These are phyloP conservation scores for Fonsecaea pedrosoi DNA, from an alignment of 2,329 filamentous ascomycete genomes.

Conservation along the genomic window DNA sequence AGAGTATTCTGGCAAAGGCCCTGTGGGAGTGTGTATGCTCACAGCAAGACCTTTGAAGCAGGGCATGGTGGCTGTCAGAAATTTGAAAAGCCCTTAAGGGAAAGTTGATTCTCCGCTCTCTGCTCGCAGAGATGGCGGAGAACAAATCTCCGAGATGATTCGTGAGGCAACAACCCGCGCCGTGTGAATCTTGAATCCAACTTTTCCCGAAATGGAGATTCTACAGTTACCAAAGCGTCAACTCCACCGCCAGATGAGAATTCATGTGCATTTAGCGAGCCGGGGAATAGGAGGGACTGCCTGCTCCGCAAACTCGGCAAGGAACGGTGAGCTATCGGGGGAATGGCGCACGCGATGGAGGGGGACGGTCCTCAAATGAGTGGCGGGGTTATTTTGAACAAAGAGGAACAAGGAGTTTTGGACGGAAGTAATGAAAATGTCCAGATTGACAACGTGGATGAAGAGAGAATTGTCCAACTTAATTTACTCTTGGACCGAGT, in stretches of 20 bases:
- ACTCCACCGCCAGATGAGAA: neutral
- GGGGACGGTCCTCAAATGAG: slow-evolving; percentile 7
- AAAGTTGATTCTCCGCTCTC: slow-evolving; percentile 30
- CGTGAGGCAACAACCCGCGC: slow-evolving; percentile 5
- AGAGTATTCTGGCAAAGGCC: slow-evolving; percentile 87
- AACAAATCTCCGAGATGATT: slow-evolving; percentile 21
- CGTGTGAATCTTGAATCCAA: slow-evolving; percentile 13
- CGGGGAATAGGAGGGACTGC: slow-evolving; percentile 17
- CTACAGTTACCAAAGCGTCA: neutral
- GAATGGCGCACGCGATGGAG: slow-evolving; percentile 10
- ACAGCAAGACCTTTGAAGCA: slow-evolving; percentile 99
- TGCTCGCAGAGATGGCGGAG: slow-evolving; percentile 31
- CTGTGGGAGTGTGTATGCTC: slow-evolving; percentile 84
- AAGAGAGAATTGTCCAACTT: neutral
- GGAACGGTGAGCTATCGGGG: slow-evolving; percentile 31
- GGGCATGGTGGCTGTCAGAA: slow-evolving; percentile 65
- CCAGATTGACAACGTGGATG: slow-evolving; percentile 2
- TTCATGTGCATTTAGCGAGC: slow-evolving; percentile 16
- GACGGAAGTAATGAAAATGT: slow-evolving; percentile 2
- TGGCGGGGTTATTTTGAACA: neutral
- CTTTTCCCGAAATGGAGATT: slow-evolving; percentile 16
- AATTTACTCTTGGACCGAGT: slow-evolving; percentile 5
- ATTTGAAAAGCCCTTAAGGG: slow-evolving; percentile 7
- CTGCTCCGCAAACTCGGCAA: slow-evolving; percentile 25
- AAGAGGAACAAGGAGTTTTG: neutral